A percentile compares a stretch with the other conserved stretches of the same genome.
Evolutionary conservation across 345 rosid species (phyloP).

Genomic region (Ceriops zippeliana): DNA sequence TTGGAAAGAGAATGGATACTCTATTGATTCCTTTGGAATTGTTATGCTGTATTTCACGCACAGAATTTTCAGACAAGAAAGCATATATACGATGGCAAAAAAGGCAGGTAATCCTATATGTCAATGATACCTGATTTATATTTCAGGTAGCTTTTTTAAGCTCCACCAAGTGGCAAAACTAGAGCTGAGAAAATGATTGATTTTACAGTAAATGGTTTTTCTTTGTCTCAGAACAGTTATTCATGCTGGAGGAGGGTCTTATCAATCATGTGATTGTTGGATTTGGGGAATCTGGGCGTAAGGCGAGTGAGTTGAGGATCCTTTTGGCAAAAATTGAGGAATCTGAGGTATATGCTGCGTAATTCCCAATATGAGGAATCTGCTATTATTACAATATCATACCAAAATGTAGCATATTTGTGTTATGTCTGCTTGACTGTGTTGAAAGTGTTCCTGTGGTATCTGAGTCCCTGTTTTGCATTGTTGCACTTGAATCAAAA

Average conservation of each 20-base stretch:
- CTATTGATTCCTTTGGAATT: conserved; percentile 83
- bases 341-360: conserved; percentile 61
- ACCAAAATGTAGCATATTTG: neutral
- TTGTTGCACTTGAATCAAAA: no score
- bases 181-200: conserved; percentile 1
- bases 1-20: conserved; percentile 92
- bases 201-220: conserved; percentile 16
- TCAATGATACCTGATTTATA: neutral
- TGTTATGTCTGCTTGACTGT: neutral
- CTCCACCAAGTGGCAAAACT: conserved; percentile 15
- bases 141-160: conserved; percentile 5
- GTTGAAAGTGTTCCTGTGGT: neutral
- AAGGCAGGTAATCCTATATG: conserved; percentile 75
- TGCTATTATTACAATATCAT: neutral
- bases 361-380: neutral
- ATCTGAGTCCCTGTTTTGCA: neutral
- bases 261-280: conserved; percentile 86
- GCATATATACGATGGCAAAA: conserved; percentile 96
- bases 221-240: conserved; percentile 52
- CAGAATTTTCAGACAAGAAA: conserved; percentile 95
- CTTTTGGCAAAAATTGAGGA: conserved; percentile 92
- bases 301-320: conserved; percentile 69
- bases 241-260: conserved; percentile 95
- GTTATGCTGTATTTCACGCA: conserved; percentile 81
- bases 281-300: conserved; percentile 86